Base-by-base conservation (phyloP, 2,329 filamentous ascomycete genomes). In the Ophiocordyceps australis region DNA sequence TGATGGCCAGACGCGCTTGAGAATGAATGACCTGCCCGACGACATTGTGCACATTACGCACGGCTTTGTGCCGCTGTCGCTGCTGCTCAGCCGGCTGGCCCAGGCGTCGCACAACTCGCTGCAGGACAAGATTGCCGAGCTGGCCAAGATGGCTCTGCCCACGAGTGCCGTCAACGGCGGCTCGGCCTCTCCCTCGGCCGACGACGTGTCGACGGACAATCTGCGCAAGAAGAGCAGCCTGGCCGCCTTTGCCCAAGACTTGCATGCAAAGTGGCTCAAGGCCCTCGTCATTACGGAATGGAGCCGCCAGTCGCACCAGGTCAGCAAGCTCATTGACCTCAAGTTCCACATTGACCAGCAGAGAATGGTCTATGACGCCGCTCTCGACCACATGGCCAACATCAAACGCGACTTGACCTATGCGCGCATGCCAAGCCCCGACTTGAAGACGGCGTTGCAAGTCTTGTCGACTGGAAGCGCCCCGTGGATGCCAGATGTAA, bases 201-300 rank as follows among this genome's bases (percentile, higher is more conserved):
- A 72, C 28, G 72, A 79, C 39, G 58, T 52, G 13, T 74, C 70
- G 2, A 45, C 49, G 20, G 70, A 74, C 32, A 86, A 81, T 41
- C 41, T 79, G 9, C 59, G 64, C 17, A 93, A 92, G 53, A 94
- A 93, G 50, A 53, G 68, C 16, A 52, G 60, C 19, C 49, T 94
- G 27, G 51, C 93, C 31, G 69, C 78, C 22, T 92, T 89, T 52
- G 72, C 78, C 7, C 75, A 86, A 45, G 66, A 72, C 14, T 70
- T 77, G 41, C 75, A 93, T 42, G 72, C 75, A 17, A 82, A 81
- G 54, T 95, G 91, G 60, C 81, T 92, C 46, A 95, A 98, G 54
- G 68, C 85, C 7, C 61, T 94, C 13, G 82, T 98, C 14, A 74
- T 98, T 24, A 73, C 78, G 2, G 77, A 89, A 50, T 98, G 89